A percentile compares a stretch with the other conserved stretches of the same genome.
Conservation (phyloP, 768 basidiomycete species). For the Tephrocybe rancida region DNA sequence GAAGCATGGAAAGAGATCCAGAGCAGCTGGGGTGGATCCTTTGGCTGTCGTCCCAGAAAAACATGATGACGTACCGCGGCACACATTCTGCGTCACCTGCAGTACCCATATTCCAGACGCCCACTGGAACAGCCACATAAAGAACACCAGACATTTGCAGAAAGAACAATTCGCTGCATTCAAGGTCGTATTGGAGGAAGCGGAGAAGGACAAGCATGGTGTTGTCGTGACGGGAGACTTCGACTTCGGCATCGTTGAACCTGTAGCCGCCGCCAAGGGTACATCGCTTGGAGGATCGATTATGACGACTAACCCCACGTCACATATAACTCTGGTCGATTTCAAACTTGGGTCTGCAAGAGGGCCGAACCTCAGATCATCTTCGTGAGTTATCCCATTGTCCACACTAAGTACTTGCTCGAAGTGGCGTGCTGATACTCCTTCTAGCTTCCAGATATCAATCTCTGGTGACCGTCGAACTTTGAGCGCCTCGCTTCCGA, state of each 20-base stretch:
- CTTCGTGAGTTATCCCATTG: slow-evolving; percentile 5
- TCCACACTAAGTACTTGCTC: not conserved
- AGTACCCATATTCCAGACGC: slow-evolving; percentile 19
- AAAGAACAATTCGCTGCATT: slow-evolving; percentile 41
- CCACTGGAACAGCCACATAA: slow-evolving; percentile 37
- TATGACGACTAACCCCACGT: slow-evolving; percentile 26
- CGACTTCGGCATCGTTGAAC: slow-evolving; percentile 56
- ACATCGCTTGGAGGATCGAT: slow-evolving; percentile 14
- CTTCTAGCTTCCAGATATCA: slow-evolving; percentile 15
- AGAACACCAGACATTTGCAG: slow-evolving; percentile 30
- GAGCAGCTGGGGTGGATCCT: not conserved
- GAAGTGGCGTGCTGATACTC: not conserved
- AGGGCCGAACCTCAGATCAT: slow-evolving; percentile 3
- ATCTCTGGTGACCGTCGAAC: slow-evolving; percentile 16
- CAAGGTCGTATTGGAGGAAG: slow-evolving; percentile 47
- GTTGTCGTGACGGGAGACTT: slow-evolving; percentile 43
- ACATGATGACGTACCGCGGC: slow-evolving; percentile 10
- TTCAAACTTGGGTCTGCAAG: slow-evolving; percentile 19
- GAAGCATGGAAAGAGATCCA: slow-evolving; percentile 6
- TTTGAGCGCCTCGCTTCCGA: slow-evolving; percentile 24
- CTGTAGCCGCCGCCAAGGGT: slow-evolving; percentile 27
- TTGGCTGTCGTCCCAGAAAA: slow-evolving; percentile 31
- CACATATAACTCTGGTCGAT: slow-evolving; percentile 10
- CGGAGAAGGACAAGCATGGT: slow-evolving; percentile 58
- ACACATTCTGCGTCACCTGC: slow-evolving; percentile 32